phyloP scores from a whole-genome alignment of 2,329 filamentous ascomycete species.

The Phaeoacremonium minimum region DNA sequence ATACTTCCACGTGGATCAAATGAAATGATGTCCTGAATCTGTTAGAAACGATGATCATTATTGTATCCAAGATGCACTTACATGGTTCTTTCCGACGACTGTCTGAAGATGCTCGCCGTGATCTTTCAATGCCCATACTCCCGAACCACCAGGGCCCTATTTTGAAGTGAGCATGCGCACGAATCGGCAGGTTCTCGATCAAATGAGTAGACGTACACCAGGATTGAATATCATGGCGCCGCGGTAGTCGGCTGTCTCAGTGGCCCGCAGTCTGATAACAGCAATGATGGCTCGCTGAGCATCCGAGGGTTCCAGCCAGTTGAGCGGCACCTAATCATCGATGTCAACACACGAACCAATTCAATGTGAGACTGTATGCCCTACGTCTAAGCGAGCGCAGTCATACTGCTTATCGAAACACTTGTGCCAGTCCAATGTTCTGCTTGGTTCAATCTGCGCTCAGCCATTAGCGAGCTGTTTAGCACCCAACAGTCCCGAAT shows the following conservation, averaged over 20 bases:
- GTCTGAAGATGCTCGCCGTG: constrained; percentile 31
- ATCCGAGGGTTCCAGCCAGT: constrained; percentile 31
- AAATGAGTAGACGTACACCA: constrained; percentile 21
- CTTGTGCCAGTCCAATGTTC: constrained; percentile 24
- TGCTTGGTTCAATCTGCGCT: constrained; percentile 22
- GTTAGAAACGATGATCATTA: not conserved
- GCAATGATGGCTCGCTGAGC: constrained; percentile 26
- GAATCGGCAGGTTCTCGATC: no score
- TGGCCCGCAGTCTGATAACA: constrained; percentile 30
- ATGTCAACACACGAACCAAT: not conserved
- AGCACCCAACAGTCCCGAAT: no score
- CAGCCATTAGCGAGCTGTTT: no score
- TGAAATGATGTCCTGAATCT: constrained; percentile 40
- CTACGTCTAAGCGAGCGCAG: constrained; percentile 28
- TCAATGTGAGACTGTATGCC: not conserved
- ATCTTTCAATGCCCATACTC: constrained; percentile 26
- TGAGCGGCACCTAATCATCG: constrained; percentile 25
- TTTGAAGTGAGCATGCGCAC: not conserved
- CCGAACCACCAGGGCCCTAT: constrained; percentile 47
- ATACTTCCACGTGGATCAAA: constrained; percentile 45
- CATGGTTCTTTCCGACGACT: constrained; percentile 41
- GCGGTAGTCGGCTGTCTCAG: constrained; percentile 15
- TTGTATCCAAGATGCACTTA: constrained; percentile 15
- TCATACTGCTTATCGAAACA: constrained; percentile 29
- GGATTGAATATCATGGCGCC: constrained; percentile 35